Evolutionary conservation across 2,329 filamentous ascomycete genomes (phyloP), one percentile per base, ranked within the genome.

Genomic region (Penicillium digitatum): DNA sequence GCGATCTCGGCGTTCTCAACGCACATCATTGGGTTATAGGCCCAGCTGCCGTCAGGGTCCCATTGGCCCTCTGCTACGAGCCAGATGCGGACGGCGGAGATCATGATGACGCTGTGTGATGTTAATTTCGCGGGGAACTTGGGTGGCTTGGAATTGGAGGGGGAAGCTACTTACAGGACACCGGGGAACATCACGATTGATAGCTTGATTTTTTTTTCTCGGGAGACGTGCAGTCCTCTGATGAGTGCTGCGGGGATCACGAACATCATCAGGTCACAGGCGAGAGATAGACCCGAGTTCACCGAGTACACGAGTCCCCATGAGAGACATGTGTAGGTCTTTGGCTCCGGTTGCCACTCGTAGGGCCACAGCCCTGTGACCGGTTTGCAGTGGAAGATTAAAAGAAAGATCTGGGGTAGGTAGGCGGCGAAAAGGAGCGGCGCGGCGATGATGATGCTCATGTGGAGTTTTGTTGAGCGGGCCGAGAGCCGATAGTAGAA

Each of bases 351-450:
- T 59, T 82, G 78, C 71, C 75, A 82, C 1, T 66, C 71, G 50
- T 82, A 82, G 0, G 80, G 79, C 80, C 80, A 82, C 2, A 78
- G 65, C 0, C 72, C 78, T 0, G 79, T 82, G 0, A 81, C 77
- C 0, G 80, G 80, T 1, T 61, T 64, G 55, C 79, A 82, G 64
- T 82, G 79, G 57, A 82, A 80, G 53, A 82, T 70, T 45, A 82
- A 68, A 2, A 82, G 71, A 26, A 80, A 71, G 12, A 82, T 67
- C 54, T 82, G 79, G 0, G 78, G 75, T 1, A 82, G 55, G 46
- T 73, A 81, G 0, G 75, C 76, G 7, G 69, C 72, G 32, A 76
- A 59, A 20, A 81, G 62, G 32, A 27, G 67, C 60, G 39, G 65
- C 48, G 62, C 78, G 69, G 65, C 63, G 9, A 63, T 40, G 12